Percentiles rank a stretch among this genome's conserved stretches.
phyloP scores from a whole-genome alignment of 345 rosid genomes.

The Pistacia atlantica region DNA sequence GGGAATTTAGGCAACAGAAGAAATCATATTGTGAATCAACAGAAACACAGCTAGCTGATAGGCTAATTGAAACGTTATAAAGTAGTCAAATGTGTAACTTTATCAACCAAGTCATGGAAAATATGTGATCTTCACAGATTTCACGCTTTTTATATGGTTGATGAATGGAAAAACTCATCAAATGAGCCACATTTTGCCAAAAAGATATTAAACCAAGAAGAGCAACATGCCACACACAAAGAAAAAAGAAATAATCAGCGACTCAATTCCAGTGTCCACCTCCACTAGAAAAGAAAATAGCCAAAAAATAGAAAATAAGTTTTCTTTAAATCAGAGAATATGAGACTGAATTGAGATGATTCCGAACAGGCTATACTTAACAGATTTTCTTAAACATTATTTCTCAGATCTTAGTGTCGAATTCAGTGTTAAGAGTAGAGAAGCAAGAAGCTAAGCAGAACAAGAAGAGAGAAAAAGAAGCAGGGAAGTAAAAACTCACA shows the following conservation, averaged over 20 bases:
- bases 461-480: conserved; percentile 11
- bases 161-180: conserved; percentile 15
- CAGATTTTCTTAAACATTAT: conserved; percentile 13
- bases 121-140: conserved; percentile 27
- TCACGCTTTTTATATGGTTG: conserved; percentile 18
- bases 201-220: conserved; percentile 15
- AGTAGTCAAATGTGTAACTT: conserved; percentile 7
- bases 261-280: too few species aligned
- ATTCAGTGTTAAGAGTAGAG: neutral
- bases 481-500: conserved; percentile 49
- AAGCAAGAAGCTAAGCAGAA: conserved; percentile 1
- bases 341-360: conserved; percentile 20
- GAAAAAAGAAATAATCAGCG: neutral
- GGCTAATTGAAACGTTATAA: conserved; percentile 11
- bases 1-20: neutral
- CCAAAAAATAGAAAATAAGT: conserved; percentile 12
- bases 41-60: neutral
- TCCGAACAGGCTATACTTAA: neutral
- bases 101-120: conserved; percentile 22
- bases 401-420: conserved; percentile 23
- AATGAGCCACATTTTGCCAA: conserved; percentile 33
- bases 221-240: neutral
- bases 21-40: conserved; percentile 14
- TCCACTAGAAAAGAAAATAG: neutral
- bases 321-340: neutral